A percentile compares a stretch with the other conserved stretches of the same genome.
These are phyloP conservation scores for Botrytis aclada DNA, from an alignment of 2,329 filamentous ascomycete genomes.

Conservation along the genomic window DNA sequence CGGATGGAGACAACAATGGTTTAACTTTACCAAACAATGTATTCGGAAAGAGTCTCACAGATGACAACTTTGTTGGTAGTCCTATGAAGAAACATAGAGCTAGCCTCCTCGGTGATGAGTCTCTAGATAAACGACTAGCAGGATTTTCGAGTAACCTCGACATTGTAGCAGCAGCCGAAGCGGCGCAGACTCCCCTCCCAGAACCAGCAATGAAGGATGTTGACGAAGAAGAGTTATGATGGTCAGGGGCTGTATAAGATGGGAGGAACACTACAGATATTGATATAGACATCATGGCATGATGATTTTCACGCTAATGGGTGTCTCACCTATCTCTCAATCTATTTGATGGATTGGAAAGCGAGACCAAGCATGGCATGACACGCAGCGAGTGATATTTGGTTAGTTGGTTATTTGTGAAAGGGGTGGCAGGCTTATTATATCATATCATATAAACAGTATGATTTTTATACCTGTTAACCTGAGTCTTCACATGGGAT, in stretches of 20 bases:
- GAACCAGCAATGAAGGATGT: slow-evolving; percentile 25
- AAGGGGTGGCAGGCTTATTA: not conserved
- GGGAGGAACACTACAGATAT: slow-evolving; percentile 5
- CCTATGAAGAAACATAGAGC: slow-evolving; percentile 74
- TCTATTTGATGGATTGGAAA: slow-evolving; percentile 12
- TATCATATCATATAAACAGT: not conserved
- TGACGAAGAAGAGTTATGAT: slow-evolving; percentile 36
- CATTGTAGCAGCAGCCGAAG: slow-evolving; percentile 35
- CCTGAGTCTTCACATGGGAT: not conserved
- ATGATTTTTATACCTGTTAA: slow-evolving; percentile 8
- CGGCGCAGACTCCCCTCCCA: slow-evolving; percentile 31
- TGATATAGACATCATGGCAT: slow-evolving; percentile 11
- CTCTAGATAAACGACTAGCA: slow-evolving; percentile 31
- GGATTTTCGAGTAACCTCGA: slow-evolving; percentile 28
- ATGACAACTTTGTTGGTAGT: slow-evolving; percentile 57
- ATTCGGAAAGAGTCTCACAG: slow-evolving; percentile 44
- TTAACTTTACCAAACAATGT: slow-evolving; percentile 38
- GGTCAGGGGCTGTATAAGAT: slow-evolving; percentile 17
- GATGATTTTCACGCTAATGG: not conserved
- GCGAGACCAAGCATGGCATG: not conserved
- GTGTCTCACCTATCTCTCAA: slow-evolving; percentile 7
- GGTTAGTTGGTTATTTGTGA: not conserved
- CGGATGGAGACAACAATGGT: slow-evolving; percentile 36
- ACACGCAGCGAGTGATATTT: slow-evolving; percentile 9
- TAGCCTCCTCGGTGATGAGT: slow-evolving; percentile 51